phyloP scores from a whole-genome alignment of 1,284 basidiomycete genomes.

The Trametes hirsuta region DNA sequence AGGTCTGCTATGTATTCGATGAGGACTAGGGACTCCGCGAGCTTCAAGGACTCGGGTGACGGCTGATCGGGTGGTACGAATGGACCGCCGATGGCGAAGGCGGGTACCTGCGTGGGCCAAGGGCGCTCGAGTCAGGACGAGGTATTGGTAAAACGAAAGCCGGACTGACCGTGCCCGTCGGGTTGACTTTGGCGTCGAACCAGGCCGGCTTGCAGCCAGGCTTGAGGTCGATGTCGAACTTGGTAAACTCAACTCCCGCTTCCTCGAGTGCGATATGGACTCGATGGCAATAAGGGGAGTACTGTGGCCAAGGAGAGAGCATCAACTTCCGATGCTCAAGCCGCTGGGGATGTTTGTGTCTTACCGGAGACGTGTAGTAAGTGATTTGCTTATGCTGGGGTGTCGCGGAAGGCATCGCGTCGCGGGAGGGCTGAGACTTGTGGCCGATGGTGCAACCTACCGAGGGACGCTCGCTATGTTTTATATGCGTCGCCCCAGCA shows the following conservation, averaged over 20 bases:
- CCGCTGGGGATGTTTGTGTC: not conserved
- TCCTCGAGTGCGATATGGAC: conserved; percentile 28
- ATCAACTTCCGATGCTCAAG: no score
- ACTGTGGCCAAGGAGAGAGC: not conserved
- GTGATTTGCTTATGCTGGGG: conserved; percentile 21
- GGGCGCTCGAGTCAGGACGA: not conserved
- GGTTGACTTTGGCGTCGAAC: conserved; percentile 40
- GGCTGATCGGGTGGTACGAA: conserved; percentile 52
- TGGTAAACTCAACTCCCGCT: conserved; percentile 25
- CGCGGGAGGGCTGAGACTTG: not conserved
- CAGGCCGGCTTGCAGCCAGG: conserved; percentile 41
- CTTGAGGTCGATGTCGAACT: conserved; percentile 31
- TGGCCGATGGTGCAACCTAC: not conserved
- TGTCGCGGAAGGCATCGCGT: not conserved
- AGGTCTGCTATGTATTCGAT: conserved; percentile 65
- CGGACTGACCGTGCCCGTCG: conserved; percentile 37
- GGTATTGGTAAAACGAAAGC: not conserved
- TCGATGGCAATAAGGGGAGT: conserved; percentile 23
- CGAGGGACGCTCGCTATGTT: not conserved
- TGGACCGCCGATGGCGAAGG: conserved; percentile 60
- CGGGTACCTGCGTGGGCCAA: conserved; percentile 43
- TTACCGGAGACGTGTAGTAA: conserved; percentile 22
- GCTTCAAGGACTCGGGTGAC: conserved; percentile 56
- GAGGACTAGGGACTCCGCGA: conserved; percentile 63
- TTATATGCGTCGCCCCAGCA: conserved; percentile 14